Conservation (phyloP, 345 rosid species). For the Eucalyptus tenuipes region DNA sequence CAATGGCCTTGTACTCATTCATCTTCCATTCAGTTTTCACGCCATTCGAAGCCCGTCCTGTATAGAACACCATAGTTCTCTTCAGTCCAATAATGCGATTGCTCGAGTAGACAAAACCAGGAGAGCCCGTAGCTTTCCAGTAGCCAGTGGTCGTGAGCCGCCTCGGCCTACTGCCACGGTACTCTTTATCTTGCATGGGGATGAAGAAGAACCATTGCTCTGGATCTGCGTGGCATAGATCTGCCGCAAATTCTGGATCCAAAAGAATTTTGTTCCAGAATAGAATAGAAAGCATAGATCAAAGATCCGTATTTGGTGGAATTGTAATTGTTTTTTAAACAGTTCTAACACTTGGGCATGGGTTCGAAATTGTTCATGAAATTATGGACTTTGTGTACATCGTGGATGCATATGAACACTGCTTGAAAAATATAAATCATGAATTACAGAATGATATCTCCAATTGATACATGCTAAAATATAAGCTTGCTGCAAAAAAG, state of each 20-base stretch:
- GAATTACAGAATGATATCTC: neutral
- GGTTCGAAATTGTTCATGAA: neutral
- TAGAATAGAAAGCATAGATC: neutral
- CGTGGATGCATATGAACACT: neutral
- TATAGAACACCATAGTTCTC: slow-evolving; percentile 37
- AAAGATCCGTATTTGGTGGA: neutral
- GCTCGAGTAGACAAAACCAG: slow-evolving; percentile 16
- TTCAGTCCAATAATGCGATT: slow-evolving; percentile 16
- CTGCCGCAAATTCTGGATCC: slow-evolving; percentile 14
- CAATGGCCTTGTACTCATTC: slow-evolving; percentile 26
- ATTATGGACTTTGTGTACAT: neutral
- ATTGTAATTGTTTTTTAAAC: neutral
- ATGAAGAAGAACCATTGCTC: slow-evolving; percentile 48
- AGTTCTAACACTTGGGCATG: neutral
- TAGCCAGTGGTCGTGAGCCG: slow-evolving; percentile 26
- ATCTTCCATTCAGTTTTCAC: slow-evolving; percentile 37
- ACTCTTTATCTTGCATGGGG: slow-evolving; percentile 26
- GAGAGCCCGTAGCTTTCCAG: slow-evolving; percentile 43
- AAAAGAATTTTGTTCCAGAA: neutral
- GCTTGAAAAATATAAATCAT: neutral
- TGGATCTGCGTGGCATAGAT: slow-evolving; percentile 12
- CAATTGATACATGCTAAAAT: neutral
- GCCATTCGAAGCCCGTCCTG: slow-evolving; percentile 28
- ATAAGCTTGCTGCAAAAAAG: neutral
- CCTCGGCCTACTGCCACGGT: slow-evolving; percentile 23